Conservation (phyloP, 441 rosid species). For the Isatis lusitanica region DNA sequence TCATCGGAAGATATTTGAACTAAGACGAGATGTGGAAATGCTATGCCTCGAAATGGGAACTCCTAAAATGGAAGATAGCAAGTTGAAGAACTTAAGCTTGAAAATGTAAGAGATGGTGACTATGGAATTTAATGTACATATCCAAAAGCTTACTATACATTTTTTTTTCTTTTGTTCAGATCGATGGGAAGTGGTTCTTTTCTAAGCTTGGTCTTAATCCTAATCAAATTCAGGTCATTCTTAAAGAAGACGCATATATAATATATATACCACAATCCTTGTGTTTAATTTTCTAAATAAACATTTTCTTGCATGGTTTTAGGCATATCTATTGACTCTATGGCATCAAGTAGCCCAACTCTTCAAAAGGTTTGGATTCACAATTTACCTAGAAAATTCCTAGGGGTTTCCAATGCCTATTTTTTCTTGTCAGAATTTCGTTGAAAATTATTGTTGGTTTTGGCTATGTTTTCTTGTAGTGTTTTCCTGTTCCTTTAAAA, state of each 20-base stretch:
- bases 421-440: too few relatives aligned
- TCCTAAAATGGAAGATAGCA: constrained; percentile 32
- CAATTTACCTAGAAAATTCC: too few relatives aligned
- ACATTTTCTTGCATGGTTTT: background rate
- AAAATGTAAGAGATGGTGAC: background rate
- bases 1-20: constrained; percentile 29
- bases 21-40: constrained; percentile 35
- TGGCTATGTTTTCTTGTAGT: too few relatives aligned
- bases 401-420: too few relatives aligned
- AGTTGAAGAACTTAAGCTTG: too few relatives aligned
- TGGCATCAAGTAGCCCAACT: constrained; percentile 41
- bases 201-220: constrained; percentile 2
- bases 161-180: constrained; percentile 1
- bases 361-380: constrained; percentile 32
- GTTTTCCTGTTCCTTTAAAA: too few relatives aligned
- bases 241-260: background rate
- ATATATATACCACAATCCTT: too few relatives aligned
- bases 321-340: constrained; percentile 32
- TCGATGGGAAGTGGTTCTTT: constrained; percentile 22
- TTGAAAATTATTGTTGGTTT: too few relatives aligned
- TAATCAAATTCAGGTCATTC: constrained; percentile 23
- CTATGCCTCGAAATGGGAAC: constrained; percentile 38
- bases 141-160: background rate
- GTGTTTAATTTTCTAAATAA: too few relatives aligned
- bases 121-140: background rate